Evolutionary conservation across 73 alveolate genomes (phyloP), one percentile per base, ranked within the genome.

Genomic region (Paramecium octaurelia): DNA sequence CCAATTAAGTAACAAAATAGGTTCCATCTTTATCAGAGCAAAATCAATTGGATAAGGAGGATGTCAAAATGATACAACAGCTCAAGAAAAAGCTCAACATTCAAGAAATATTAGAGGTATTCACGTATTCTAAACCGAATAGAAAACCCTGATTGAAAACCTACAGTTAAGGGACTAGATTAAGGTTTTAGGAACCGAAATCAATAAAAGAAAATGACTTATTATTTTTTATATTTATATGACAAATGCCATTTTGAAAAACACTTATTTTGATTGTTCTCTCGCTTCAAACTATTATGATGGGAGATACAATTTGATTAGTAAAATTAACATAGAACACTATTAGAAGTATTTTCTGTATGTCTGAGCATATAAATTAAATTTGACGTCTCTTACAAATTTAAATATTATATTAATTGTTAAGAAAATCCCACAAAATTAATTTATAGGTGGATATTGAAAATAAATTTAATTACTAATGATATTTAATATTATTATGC

Each of bases 51-150:
- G 76, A 44, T 46, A 80, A 48, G 18, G 91, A 80, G 34, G 91
- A 80, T 23, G n/a, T 23, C 1, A 80, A 80, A 80, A 14, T 44
- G 46, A 80, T 80, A 43, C 8, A 80, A 48, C 21, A 80, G 18
- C 8, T 42, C 6, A 80, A 80, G 11, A 80, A 44, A 46, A 80
- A 80, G 8, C 27, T 23, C 1, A 80, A 80, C 14, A 40, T 80
- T 31, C 29, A 80, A 46, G 91, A 80, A 23, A 46, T 80, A 42
- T 80, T 80, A 80, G 91, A 80, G 50, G 91, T 80, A 77, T 4
- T 24, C 46, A 20, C 14, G 1, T 80, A 18, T 40, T 18, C 16
- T 20, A 80, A 80, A 18, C 8, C 2, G 21, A 20, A 24, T 80
- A 80, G 91, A 80, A 80, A 80, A 80, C 91, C 7, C 31, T 80